Evolutionary conservation across 129 eudicot genomes (phyloP).

Genomic region (Deinandra increscens): DNA sequence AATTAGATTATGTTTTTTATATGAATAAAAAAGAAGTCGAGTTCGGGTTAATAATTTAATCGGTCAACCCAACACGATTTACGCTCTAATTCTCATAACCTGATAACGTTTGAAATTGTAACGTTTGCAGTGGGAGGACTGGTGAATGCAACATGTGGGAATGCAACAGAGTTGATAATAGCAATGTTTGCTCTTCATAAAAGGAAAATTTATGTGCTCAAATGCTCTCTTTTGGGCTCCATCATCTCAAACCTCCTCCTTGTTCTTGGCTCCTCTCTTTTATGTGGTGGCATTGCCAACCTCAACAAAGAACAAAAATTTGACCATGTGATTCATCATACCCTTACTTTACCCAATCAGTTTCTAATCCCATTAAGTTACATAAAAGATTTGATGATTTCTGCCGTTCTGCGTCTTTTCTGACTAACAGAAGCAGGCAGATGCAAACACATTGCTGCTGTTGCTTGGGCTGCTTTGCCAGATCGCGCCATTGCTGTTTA

Average conservation of each 20-base stretch:
- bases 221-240: conserved; percentile 84
- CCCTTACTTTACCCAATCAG: background rate
- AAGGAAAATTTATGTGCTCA: conserved; percentile 68
- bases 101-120: too few species aligned
- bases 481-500: conserved; percentile 59
- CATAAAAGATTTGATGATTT: background rate
- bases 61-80: too few species aligned
- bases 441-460: conserved; percentile 60
- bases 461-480: conserved; percentile 78
- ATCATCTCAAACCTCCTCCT: conserved; percentile 82
- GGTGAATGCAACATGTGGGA: conserved; percentile 92
- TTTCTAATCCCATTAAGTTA: background rate
- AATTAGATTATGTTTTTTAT: too few species aligned
- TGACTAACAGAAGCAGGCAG: conserved; percentile 67
- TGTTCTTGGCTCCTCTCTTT: conserved; percentile 85
- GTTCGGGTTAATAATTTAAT: too few species aligned
- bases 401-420: background rate
- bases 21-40: too few species aligned
- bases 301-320: conserved; percentile 59
- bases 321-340: conserved; percentile 53
- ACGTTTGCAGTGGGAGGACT: conserved; percentile 81
- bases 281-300: conserved; percentile 82
- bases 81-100: too few species aligned
- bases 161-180: conserved; percentile 91
- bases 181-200: conserved; percentile 68